Evolutionary conservation across 306 rosid species (phyloP), one percentile per base, ranked within the genome.

Genomic region (Corylus americana): DNA sequence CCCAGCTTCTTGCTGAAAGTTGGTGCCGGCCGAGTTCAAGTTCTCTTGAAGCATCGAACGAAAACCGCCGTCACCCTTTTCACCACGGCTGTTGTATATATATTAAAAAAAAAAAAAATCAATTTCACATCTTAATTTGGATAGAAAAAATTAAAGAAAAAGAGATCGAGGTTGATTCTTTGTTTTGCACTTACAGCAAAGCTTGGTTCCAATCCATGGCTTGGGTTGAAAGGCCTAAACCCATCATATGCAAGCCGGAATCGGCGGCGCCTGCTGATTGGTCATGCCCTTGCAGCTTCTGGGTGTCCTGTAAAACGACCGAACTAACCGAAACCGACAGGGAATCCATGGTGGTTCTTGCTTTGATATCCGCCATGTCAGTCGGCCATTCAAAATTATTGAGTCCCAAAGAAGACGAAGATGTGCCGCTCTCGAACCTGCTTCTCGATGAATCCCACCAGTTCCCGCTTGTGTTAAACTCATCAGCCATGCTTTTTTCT

Each of bases 181-280:
- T 63, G 18, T 63, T 45, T 54, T 35, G 31, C 27, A 85, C 97
- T 89, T 89, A 94, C 98, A 92, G 80, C 59, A 92, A 86, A 50
- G 84, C 77, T 80, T 91, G 98, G 83, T 92, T 89, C 98, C 98
- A 95, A 81, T 92, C 97, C 77, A 91, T 69, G 37, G 96, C 7
- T 71, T 86, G 98, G 17, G 96, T 88, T 4, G 93, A 88, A 50
- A 95, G 98, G 76, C 98, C 98, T 67, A 92, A 84, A 76, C 86
- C 97, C 97, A 92, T 94, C 89, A 92, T 86, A 13, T 91, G 97
- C 80, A 92, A 78, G 88, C 77, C 88, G 79, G 93, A 92, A 75
- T 93, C 90, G 27, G 54, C 72, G 55, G 82, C 81, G 77, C 73
- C 64, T 7, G 81, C 66, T 25, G 91, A 86, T 3, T 31, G 35